These are phyloP conservation scores for Eucalyptus regnans DNA, from an alignment of 345 rosid genomes.

Conservation along the genomic window DNA sequence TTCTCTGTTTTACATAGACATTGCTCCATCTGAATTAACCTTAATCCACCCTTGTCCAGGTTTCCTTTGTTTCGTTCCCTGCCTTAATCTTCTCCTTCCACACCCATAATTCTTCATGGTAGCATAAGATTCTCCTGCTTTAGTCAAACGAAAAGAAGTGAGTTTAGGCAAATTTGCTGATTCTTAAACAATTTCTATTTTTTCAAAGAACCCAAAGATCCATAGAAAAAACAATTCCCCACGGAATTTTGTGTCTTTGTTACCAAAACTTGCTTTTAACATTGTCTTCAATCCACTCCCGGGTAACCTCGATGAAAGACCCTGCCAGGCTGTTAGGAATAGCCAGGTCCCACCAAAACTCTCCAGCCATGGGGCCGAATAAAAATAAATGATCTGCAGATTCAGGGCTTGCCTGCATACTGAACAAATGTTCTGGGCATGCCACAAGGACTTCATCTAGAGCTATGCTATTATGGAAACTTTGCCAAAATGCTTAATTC, in stretches of 20 bases:
- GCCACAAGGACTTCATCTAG: not conserved
- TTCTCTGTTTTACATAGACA: not conserved
- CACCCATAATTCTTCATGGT: not conserved
- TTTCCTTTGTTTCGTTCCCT: not conserved
- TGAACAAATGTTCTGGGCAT: not conserved
- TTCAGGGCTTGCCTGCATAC: not conserved
- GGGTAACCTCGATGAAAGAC: not conserved
- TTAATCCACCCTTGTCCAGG: not conserved
- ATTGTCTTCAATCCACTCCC: not conserved
- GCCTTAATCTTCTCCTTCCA: not conserved
- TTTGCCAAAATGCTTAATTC: not conserved
- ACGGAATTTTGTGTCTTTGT: not conserved
- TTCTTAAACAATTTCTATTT: not conserved
- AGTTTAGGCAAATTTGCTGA: not conserved
- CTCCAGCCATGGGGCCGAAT: not conserved
- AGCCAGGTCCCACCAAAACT: not conserved
- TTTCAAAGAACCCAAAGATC: not conserved
- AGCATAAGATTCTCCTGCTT: not conserved
- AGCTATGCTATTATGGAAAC: not conserved
- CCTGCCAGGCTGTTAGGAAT: not conserved
- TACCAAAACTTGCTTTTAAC: not conserved
- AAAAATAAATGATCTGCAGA: not conserved
- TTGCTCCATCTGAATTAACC: not conserved
- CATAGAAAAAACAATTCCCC: not conserved
- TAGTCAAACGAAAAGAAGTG: not conserved